Conservation (phyloP, 805 yeast species). For the Ogataea saltuana region DNA sequence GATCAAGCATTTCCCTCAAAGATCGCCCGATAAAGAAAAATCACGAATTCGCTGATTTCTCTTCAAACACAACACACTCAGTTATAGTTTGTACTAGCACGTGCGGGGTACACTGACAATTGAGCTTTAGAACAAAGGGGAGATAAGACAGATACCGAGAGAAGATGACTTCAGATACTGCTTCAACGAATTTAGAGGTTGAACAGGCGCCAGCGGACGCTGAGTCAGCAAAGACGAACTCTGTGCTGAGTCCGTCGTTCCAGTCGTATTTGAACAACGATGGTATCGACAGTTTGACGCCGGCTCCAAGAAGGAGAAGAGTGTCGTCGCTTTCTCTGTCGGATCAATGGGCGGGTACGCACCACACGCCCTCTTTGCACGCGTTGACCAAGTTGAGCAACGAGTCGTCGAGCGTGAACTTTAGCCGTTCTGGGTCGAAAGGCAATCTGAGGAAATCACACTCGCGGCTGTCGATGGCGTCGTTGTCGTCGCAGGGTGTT, state of each 20-base stretch:
- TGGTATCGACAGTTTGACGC: conserved; percentile 67
- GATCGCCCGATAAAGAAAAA: too few species aligned
- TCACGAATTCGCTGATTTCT: too few species aligned
- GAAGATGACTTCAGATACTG: neutral
- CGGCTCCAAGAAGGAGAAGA: conserved; percentile 59
- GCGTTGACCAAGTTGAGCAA: conserved; percentile 26
- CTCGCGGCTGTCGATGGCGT: conserved; percentile 31
- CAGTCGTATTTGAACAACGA: conserved; percentile 67
- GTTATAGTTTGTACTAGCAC: too few species aligned
- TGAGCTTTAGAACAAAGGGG: too few species aligned
- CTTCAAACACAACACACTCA: too few species aligned
- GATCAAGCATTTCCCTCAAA: neutral
- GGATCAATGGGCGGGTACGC: conserved; percentile 62
- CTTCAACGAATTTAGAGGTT: conserved; percentile 9
- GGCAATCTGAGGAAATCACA: conserved; percentile 24
- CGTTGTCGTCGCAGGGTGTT: conserved; percentile 32
- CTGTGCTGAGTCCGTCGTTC: conserved; percentile 21
- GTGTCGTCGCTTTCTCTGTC: conserved; percentile 68
- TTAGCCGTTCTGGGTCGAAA: conserved; percentile 22
- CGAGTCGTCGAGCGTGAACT: conserved; percentile 16
- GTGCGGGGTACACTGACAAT: neutral
- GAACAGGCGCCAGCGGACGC: conserved; percentile 21
- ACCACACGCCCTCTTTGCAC: conserved; percentile 28
- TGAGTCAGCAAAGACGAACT: conserved; percentile 12
- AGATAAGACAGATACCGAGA: too few species aligned